phyloP scores from a whole-genome alignment of 192 early-diverging fungal species.

The Linnemannia exigua region DNA sequence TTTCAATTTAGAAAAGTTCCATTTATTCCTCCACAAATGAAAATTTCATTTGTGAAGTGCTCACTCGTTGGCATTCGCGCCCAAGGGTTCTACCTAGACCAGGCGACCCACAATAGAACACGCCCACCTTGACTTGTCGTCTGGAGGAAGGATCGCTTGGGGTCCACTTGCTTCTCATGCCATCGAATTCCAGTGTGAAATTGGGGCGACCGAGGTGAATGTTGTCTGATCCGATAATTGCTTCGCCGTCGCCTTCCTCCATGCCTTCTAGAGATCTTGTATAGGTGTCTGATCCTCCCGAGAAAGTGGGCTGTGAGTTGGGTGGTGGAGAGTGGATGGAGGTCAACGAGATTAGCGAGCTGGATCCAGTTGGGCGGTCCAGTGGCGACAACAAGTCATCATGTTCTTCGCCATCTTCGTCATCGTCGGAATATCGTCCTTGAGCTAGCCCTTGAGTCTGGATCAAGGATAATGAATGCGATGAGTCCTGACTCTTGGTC shows the following conservation, averaged over 20 bases:
- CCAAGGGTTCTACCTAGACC: slow-evolving; percentile 69
- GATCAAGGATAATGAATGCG: not conserved
- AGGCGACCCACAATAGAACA: slow-evolving; percentile 88
- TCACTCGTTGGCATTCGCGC: slow-evolving; percentile 37
- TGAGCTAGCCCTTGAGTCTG: not conserved
- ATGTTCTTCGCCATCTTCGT: slow-evolving; percentile 36
- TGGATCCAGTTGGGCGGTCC: slow-evolving; percentile 68
- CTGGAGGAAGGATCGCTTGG: slow-evolving; percentile 33
- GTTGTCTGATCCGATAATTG: slow-evolving; percentile 59
- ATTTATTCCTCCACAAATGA: slow-evolving; percentile 30
- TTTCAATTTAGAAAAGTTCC: not conserved
- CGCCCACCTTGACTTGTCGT: slow-evolving; percentile 71
- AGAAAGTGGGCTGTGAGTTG: slow-evolving; percentile 61
- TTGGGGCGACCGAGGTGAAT: slow-evolving; percentile 86
- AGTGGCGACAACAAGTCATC: slow-evolving; percentile 39
- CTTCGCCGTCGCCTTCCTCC: slow-evolving; percentile 39
- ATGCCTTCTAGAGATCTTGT: slow-evolving; percentile 71
- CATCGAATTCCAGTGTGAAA: slow-evolving; percentile 75
- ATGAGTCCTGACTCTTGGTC: not conserved
- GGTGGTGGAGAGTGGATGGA: slow-evolving; percentile 64
- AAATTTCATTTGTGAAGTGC: slow-evolving; percentile 23
- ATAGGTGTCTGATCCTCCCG: slow-evolving; percentile 59
- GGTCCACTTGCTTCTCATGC: slow-evolving; percentile 48
- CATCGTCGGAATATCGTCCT: slow-evolving; percentile 38
- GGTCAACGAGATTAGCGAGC: slow-evolving; percentile 60